Conservation (phyloP, 2,329 filamentous ascomycete species). For the Tolypocladium paradoxum region DNA sequence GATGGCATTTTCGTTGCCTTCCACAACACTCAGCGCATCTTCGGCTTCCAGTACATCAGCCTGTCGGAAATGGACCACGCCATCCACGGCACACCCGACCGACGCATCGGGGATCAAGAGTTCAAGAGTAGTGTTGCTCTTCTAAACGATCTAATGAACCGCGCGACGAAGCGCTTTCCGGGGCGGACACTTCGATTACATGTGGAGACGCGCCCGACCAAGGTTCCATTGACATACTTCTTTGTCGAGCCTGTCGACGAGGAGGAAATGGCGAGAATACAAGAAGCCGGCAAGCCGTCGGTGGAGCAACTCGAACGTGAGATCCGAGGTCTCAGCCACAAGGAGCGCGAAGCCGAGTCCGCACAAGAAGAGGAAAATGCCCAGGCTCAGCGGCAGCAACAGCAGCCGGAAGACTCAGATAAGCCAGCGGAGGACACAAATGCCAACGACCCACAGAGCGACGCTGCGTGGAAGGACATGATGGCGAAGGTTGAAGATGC, state of each 20-base stretch:
- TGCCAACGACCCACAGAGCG: conserved; percentile 15
- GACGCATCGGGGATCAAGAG: conserved; percentile 64
- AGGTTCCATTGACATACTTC: conserved; percentile 66
- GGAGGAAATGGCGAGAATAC: conserved; percentile 62
- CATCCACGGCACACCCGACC: conserved; percentile 67
- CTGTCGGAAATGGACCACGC: conserved; percentile 80
- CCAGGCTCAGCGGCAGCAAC: conserved; percentile 8
- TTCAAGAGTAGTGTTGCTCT: conserved; percentile 73
- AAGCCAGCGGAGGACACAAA: conserved; percentile 8
- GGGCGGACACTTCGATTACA: conserved; percentile 66
- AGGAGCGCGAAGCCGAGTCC: conserved; percentile 16
- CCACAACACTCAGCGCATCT: conserved; percentile 90
- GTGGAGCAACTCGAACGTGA: conserved; percentile 59
- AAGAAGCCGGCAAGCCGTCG: conserved; percentile 52
- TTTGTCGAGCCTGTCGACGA: conserved; percentile 78
- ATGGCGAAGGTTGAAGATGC: conserved; percentile 44
- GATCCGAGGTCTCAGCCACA: conserved; percentile 40
- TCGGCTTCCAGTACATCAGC: conserved; percentile 92
- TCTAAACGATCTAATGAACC: conserved; percentile 69
- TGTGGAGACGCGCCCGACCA: conserved; percentile 61
- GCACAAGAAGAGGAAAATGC: conserved; percentile 7
- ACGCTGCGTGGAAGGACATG: conserved; percentile 42
- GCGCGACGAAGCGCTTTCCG: conserved; percentile 65
- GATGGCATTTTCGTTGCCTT: conserved; percentile 96
- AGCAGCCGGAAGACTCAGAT: conserved; percentile 12